Base-by-base conservation (phyloP, 768 basidiomycete species). In the Kwoniella mangroviensis region DNA sequence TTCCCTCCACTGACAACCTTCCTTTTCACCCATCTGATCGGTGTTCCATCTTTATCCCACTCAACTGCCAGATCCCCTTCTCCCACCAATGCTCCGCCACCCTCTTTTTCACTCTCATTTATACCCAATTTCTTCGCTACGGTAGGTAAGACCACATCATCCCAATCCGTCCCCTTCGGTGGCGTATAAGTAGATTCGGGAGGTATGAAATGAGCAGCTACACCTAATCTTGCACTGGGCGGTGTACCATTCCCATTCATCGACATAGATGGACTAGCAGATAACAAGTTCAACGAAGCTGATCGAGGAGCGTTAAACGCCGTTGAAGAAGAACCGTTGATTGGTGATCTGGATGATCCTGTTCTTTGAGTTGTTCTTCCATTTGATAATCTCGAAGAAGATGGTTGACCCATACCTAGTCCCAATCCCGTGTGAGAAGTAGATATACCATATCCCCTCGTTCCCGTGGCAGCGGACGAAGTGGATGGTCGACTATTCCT, bases 161-260 rank as follows among this genome's bases (percentile, higher is more conserved):
- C 80, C 79, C 79, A 80, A 40, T 77, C 67, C 17, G 71, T 67
- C 6, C 75, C 79, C 60, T 78, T 78, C 19, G 80, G 79, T 5
- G 80, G 80, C 2, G 80, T 79, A 54, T 77, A 78, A 13, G 51
- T 72, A 15, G 58, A 65, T 54, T 78, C 75, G 9, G 73, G 76
- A 11, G 80, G 80, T 10, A 79, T 73, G 43, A 80, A 72, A 59
- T 81, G 78, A 0, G 80, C 80, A 17, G 80, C 80, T 5, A 81
- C 72, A 42, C 77, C 77, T 40, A 78, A 60, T 64, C 78, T 69
- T 19, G 69, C 24, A n/a, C n/a, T 58, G 4, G 73, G 62, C 7
- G 71, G 52, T 49, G 73, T 66, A 5, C 28, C 57, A 41, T 45
- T 52, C 0, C 55, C 11, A 11, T 42, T 54, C 26, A 61, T 63